phyloP scores from a whole-genome alignment of 257 asterid species.

The Solanum chiquidenum region DNA sequence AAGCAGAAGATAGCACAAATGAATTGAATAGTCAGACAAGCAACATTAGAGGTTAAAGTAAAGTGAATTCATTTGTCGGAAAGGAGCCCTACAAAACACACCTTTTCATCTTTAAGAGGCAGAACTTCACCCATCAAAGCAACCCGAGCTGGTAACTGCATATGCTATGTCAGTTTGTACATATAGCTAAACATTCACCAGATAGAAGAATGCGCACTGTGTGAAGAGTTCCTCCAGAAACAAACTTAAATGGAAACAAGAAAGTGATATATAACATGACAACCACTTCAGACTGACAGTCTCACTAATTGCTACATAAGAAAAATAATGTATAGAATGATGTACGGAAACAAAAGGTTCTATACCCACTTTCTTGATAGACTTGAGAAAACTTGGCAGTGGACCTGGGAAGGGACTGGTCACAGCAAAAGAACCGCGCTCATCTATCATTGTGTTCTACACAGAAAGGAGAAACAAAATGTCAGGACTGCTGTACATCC shows the following conservation, averaged over 20 bases:
- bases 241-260: background rate
- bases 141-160: conserved; percentile 82
- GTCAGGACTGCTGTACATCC: background rate
- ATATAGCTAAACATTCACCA: background rate
- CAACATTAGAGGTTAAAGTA: background rate
- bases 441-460: conserved; percentile 80
- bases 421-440: conserved; percentile 85
- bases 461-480: background rate
- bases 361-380: conserved; percentile 47
- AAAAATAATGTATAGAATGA: background rate
- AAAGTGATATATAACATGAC: background rate
- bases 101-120: conserved; percentile 69
- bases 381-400: conserved; percentile 47
- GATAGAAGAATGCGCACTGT: background rate
- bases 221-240: background rate
- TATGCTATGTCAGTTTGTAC: background rate
- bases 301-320: background rate
- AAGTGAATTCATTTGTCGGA: background rate
- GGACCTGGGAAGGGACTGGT: conserved; percentile 69
- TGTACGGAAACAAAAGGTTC: background rate
- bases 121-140: conserved; percentile 73
- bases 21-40: background rate
- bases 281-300: background rate
- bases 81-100: conserved; percentile 1
- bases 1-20: background rate